Percentiles rank a stretch among this genome's conserved stretches.
phyloP scores from a whole-genome alignment of 345 rosid genomes.

The Passiflora organensis region DNA sequence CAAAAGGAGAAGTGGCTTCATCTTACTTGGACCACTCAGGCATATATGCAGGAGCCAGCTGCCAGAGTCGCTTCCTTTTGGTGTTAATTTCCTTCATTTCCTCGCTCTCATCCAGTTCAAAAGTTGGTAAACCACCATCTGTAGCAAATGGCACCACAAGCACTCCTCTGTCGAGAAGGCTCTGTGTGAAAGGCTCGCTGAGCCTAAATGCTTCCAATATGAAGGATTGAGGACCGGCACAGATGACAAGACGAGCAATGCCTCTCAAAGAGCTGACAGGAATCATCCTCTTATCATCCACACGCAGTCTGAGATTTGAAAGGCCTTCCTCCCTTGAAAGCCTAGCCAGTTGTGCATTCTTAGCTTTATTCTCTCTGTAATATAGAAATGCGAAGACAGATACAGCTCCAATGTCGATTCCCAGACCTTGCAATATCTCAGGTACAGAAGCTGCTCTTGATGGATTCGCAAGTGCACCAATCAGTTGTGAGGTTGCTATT shows the following conservation, averaged over 20 bases:
- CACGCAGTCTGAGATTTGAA: conserved; percentile 78
- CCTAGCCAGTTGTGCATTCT: conserved; percentile 68
- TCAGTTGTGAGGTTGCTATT: conserved; percentile 70
- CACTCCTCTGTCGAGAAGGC: conserved; percentile 82
- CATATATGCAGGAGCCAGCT: conserved; percentile 51
- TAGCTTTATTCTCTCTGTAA: conserved; percentile 66
- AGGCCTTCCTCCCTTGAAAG: conserved; percentile 91
- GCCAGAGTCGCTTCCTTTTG: conserved; percentile 80
- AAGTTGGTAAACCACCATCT: conserved; percentile 55
- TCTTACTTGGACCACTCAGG: conserved; percentile 83
- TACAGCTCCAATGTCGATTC: conserved; percentile 73
- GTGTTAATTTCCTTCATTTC: conserved; percentile 43
- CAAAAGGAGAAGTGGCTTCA: conserved; percentile 1
- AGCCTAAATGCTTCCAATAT: conserved; percentile 63
- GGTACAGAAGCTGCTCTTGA: conserved; percentile 63
- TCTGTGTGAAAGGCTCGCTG: conserved; percentile 67
- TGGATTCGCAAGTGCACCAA: conserved; percentile 65
- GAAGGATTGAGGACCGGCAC: conserved; percentile 70
- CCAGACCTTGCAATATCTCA: conserved; percentile 57
- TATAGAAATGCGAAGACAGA: conserved; percentile 72
- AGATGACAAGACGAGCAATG: conserved; percentile 74
- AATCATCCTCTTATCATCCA: conserved; percentile 55
- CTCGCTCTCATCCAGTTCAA: conserved; percentile 64
- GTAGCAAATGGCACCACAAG: conserved; percentile 78
- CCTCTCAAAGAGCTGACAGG: conserved; percentile 66